Evolutionary conservation across 495 filamentous ascomycete species (phyloP), one percentile per base, ranked within the genome.

Genomic region (Annulohypoxylon maeteangense): DNA sequence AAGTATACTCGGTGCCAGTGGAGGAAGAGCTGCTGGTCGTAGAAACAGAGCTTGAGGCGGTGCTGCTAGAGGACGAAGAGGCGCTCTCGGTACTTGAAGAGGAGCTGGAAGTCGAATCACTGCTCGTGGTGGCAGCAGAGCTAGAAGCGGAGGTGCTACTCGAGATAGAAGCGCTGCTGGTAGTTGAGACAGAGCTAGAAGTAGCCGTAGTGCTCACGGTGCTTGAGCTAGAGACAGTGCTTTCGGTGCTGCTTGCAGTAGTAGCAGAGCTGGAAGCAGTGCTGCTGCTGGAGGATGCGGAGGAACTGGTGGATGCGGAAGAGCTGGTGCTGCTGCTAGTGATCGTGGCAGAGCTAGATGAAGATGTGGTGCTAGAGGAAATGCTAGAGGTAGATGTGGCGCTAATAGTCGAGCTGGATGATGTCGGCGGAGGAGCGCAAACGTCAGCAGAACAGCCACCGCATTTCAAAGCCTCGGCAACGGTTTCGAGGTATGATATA

Each of bases 401-500:
- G 48, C 60, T 58, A n/a, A 60, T 25, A 44, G 36, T 58, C n/a
- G 67, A 63, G 59, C 67, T 69, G 7, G 61, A 61, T 3, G 61
- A 66, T 23, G 72, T 3, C n/a, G 8, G 59, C 3, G 25, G 72
- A n/a, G n/a, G 47, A 5, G 47, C 67, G 53, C 70, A 70, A 27
- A 75, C 62, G 25, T 64, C 60, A 6, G 48, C 62, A n/a, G 55
- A 7, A 53, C 70, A 62, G 22, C 65, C 73, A 64, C 65, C 62
- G 47, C 74, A 72, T 58, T 67, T 36, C 38, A 73, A 23, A 2
- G 62, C 70, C 16, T 55, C 69, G 53, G 76, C 74, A 55, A 79
- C 47, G 6, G 51, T 53, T 51, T 82, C 68, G 40, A 78, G 74
- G 65, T 74, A 84, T 8, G 62, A 61, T 59, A 67, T 67, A n/a